Percentiles rank a stretch among this genome's conserved stretches.
These are phyloP conservation scores for Kodamaea jinghongensis DNA, from an alignment of 805 yeast genomes.

Conservation along the genomic window DNA sequence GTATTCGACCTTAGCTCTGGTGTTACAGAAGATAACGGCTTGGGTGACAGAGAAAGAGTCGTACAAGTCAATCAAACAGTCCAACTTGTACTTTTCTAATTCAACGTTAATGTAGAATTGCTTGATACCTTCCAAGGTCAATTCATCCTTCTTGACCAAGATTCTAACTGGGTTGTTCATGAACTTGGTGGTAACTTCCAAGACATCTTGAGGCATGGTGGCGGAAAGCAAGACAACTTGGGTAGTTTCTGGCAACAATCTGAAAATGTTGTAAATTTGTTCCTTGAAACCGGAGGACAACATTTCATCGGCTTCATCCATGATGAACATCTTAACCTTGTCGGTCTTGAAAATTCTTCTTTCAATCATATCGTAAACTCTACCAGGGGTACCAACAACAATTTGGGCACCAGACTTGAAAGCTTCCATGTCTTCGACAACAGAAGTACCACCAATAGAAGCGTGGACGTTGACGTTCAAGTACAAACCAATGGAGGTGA, in stretches of 20 bases:
- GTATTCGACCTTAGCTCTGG: constrained; percentile 91
- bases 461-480: constrained; percentile 86
- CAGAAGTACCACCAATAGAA: constrained; percentile 89
- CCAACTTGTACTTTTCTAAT: constrained; percentile 91
- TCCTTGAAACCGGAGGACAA: constrained; percentile 90
- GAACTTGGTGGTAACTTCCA: constrained; percentile 87
- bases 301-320: constrained; percentile 99
- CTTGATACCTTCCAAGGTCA: constrained; percentile 92
- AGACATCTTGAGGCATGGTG: constrained; percentile 89
- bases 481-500: constrained; percentile 80
- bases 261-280: constrained; percentile 91
- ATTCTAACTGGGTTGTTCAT: constrained; percentile 94
- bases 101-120: constrained; percentile 91
- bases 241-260: constrained; percentile 79
- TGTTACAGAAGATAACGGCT: constrained; percentile 97
- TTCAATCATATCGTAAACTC: constrained; percentile 88
- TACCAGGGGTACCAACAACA: constrained; percentile 96
- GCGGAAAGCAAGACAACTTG: constrained; percentile 96
- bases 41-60: constrained; percentile 95
- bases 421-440: constrained; percentile 75
- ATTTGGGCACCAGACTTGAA: constrained; percentile 81
- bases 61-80: constrained; percentile 90
- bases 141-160: constrained; percentile 91
- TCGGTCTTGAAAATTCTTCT: constrained; percentile 74
- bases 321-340: constrained; percentile 77